Conservation (phyloP, 495 filamentous ascomycete species). For the Xanthoparmelia taractica region DNA sequence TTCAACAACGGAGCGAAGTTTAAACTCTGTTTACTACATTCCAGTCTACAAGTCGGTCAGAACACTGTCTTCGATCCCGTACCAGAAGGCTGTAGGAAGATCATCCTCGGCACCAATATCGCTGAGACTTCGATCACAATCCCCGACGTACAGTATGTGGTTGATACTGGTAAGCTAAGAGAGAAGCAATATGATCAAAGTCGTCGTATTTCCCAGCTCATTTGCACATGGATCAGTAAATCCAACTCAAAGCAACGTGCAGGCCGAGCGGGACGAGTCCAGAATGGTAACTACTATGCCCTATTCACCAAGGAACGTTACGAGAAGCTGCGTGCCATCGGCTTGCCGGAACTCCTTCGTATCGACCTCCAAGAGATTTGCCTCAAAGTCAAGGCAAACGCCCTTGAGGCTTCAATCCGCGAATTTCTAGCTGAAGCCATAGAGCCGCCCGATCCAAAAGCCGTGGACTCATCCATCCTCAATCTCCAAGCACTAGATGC, state of each 20-base stretch:
- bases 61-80: slow-evolving; percentile 39
- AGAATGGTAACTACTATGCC: slow-evolving; percentile 51
- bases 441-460: slow-evolving; percentile 42
- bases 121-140: slow-evolving; percentile 56
- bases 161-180: slow-evolving; percentile 49
- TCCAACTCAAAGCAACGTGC: slow-evolving; percentile 50
- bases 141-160: slow-evolving; percentile 50
- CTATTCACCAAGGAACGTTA: slow-evolving; percentile 44
- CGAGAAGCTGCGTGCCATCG: slow-evolving; percentile 40
- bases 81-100: slow-evolving; percentile 44
- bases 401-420: slow-evolving; percentile 37
- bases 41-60: slow-evolving; percentile 40
- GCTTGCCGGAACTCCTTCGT: slow-evolving; percentile 43
- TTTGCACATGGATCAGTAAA: slow-evolving; percentile 47
- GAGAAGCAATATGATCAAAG: slow-evolving; percentile 44
- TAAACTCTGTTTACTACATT: slow-evolving; percentile 46
- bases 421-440: slow-evolving; percentile 45
- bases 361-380: slow-evolving; percentile 45
- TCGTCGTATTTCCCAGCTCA: slow-evolving; percentile 38
- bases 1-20: slow-evolving; percentile 39
- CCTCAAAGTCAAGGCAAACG: slow-evolving; percentile 42
- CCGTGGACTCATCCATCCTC: slow-evolving; percentile 40
- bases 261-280: slow-evolving; percentile 52
- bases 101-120: slow-evolving; percentile 54
- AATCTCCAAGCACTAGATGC: slow-evolving; percentile 42